Evolutionary conservation across 495 filamentous ascomycete species (phyloP), one percentile per base, ranked within the genome.

Genomic region (Xylaria nigripes): DNA sequence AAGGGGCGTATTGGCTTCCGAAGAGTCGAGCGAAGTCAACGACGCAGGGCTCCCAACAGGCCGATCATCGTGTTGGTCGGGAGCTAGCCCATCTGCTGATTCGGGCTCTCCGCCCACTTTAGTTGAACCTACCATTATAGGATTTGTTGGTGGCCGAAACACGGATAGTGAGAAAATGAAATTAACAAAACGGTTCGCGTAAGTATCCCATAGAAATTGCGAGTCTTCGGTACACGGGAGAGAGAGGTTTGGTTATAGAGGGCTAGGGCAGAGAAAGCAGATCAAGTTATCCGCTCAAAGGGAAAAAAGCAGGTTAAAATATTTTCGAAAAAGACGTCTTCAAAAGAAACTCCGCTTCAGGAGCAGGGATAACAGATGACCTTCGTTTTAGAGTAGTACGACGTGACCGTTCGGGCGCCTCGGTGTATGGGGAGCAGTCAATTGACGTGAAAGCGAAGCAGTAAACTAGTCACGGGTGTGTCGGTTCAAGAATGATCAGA

Each of bases 1-100:
- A 50, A 72, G 63, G 8, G 75, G 75, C 3, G 75, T 78, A 53
- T 65, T 74, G 8, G 68, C 69, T 52, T 74, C 73, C 8, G 75
- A 76, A 24, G 71, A 73, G 61, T 69, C 67, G 32, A 61, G 41
- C 6, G 73, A 76, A 51, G 62, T 62, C 15, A 72, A 73, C 0
- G 72, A 77, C 16, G 43, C 58, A 6, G 72, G 74, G 36, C 57
- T 61, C n/a, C 59, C 53, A 15, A 64, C 32, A 15, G 29, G 49
- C 10, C 66, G 63, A 57, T 58, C 68, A 51, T n/a, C n/a, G n/a
- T n/a, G 1, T n/a, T 50, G 38, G 16, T 69, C 66, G 29, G 46
- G 19, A 38, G 46, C 23, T 38, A 59, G 53, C 58, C 74, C 72
- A 50, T 75, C 71, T 34, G 73, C 69, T 34, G 71, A 69, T 12